These are phyloP conservation scores for Ceratocystis diversiconidia DNA, from an alignment of 2,329 filamentous ascomycete species.

Conservation along the genomic window DNA sequence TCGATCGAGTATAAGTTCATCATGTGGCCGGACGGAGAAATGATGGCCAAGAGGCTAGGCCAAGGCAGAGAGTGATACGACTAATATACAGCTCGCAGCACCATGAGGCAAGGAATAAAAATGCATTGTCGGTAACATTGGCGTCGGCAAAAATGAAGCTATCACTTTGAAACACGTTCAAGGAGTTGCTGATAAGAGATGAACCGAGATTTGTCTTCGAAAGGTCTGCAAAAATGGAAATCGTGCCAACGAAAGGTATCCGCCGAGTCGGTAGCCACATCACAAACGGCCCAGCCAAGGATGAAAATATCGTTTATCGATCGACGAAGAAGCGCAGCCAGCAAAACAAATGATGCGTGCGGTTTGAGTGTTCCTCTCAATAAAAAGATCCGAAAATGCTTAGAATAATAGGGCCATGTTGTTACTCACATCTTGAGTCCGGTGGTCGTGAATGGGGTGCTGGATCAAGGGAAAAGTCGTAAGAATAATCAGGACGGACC, in stretches of 20 bases:
- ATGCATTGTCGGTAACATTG: neutral
- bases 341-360: neutral
- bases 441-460: slow-evolving; percentile 28
- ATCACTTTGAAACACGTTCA: neutral
- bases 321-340: slow-evolving; percentile 4
- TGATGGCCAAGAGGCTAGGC: neutral
- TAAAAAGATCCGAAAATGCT: neutral
- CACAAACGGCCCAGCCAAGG: neutral
- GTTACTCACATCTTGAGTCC: slow-evolving; percentile 34
- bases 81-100: neutral
- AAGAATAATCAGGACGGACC: slow-evolving; percentile 17
- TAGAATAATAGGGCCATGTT: neutral
- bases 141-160: neutral
- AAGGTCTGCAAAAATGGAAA: neutral
- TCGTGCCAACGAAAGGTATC: neutral
- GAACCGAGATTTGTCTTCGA: neutral
- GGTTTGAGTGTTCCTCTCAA: neutral
- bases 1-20: neutral
- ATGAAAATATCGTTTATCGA: neutral
- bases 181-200: neutral
- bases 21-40: neutral
- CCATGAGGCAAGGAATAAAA: neutral
- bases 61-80: neutral
- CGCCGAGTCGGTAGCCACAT: neutral
- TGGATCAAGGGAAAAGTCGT: slow-evolving; percentile 19